Evolutionary conservation across 2,329 filamentous ascomycete species (phyloP), one percentile per base, ranked within the genome.

Genomic region (Dryadomyces quercus-mongolicae): DNA sequence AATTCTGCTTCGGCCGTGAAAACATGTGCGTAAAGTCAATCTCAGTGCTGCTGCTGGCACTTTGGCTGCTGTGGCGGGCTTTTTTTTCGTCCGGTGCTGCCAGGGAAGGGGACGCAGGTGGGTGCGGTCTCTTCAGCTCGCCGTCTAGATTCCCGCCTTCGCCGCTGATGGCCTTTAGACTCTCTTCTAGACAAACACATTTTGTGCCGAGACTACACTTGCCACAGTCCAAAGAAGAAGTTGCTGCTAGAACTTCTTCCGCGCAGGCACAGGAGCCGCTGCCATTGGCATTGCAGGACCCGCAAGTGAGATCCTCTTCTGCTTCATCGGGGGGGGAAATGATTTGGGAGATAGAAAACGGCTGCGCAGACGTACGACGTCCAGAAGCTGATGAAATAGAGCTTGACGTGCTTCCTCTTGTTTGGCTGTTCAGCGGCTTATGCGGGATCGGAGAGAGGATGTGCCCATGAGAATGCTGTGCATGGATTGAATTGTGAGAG

Each of bases 21-120:
- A 86, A 86, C 60, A 81, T 76, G 57, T 77, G 69, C 6, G 86
- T 89, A 61, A 90, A 90, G 65, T 91, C 86, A 48, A 84, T 84
- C 68, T 90, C 87, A 59, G 82, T 76, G 53, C 71, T 67, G 15
- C 44, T 42, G 20, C 47, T 34, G 2, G 12, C 20, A 31, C 44
- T 66, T 54, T 78, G 54, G 13, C 43, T 36, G 20, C 34, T 18
- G 44, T 74, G 66, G 20, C 76, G 76, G 45, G 74, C 74, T 38
- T 79, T 76, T 65, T 86, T 86, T 58, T 79, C 78, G 2, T 70
- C 67, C 0, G 74, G 71, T 0, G 62, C 66, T 16, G 65, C 55
- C 4, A 64, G 66, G 1, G 72, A 70, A 1, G 72, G 72, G 1
- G 77, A 78, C 2, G 67, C 65, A 4, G 68, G 65, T 2, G 61